A percentile compares a stretch with the other conserved stretches of the same genome.
Conservation (phyloP, 2,329 filamentous ascomycete species). For the Hysterium pulicare region DNA sequence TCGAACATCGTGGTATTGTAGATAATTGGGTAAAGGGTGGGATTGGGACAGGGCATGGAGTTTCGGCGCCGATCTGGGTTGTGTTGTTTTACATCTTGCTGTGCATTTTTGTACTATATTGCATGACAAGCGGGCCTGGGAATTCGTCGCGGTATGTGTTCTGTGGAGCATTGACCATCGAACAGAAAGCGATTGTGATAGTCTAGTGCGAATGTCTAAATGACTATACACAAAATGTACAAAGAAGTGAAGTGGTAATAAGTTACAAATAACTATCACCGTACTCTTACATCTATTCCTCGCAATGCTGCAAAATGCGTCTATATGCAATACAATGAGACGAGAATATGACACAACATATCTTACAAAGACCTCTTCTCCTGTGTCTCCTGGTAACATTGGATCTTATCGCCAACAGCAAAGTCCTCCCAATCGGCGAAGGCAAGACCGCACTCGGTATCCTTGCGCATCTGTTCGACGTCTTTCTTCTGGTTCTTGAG, state of each 20-base stretch:
- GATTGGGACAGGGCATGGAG: no score
- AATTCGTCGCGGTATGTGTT: no score
- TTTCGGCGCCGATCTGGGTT: no score
- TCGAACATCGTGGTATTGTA: no score
- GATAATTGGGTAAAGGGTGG: no score
- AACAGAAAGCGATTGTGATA: not conserved
- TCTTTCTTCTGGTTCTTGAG: conserved; percentile 94
- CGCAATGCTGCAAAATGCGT: not conserved
- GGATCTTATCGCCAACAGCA: conserved; percentile 76
- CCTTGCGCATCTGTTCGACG: conserved; percentile 83
- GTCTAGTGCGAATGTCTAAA: conserved; percentile 1
- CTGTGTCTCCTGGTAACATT: conserved; percentile 75
- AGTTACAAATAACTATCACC: conserved; percentile 1
- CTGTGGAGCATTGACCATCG: no score
- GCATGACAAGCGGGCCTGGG: no score
- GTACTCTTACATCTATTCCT: not conserved
- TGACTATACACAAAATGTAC: not conserved
- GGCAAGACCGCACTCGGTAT: conserved; percentile 86
- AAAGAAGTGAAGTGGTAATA: not conserved
- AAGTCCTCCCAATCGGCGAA: conserved; percentile 80
- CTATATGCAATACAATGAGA: conserved; percentile 8
- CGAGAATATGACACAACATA: no score
- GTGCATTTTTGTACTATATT: no score
- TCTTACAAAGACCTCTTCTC: conserved; percentile 65
- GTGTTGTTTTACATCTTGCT: not conserved